Conservation (phyloP, 1,284 basidiomycete species). For the Schizophyllum amplum region DNA sequence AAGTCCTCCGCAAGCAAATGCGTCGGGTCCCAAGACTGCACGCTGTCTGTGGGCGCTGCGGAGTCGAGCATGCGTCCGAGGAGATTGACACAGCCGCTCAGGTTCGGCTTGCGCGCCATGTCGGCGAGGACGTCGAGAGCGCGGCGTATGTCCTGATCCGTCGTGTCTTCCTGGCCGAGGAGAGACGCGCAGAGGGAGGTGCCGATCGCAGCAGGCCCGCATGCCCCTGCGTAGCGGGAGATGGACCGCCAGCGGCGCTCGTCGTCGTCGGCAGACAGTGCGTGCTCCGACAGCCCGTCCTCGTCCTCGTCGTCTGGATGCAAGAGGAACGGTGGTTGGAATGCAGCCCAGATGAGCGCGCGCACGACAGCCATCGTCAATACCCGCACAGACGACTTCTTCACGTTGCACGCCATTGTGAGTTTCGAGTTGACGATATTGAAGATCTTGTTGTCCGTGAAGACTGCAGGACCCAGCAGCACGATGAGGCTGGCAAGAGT, state of each 20-base stretch:
- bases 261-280: conserved; percentile 17
- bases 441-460: conserved; percentile 35
- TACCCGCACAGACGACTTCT: conserved; percentile 51
- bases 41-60: conserved; percentile 16
- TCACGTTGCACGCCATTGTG: conserved; percentile 45
- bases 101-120: conserved; percentile 48
- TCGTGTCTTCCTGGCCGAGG: conserved; percentile 29
- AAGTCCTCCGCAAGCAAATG: conserved; percentile 46
- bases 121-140: conserved; percentile 37
- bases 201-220: conserved; percentile 54
- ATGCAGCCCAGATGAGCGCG: conserved; percentile 52
- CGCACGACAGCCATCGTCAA: conserved; percentile 58
- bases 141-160: conserved; percentile 32
- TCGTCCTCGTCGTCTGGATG: conserved; percentile 27
- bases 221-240: conserved; percentile 39
- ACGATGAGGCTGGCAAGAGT: conserved; percentile 56
- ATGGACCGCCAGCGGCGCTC: conserved; percentile 29
- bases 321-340: conserved; percentile 37
- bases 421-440: conserved; percentile 43
- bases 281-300: conserved; percentile 23
- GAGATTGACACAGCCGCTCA: conserved; percentile 45
- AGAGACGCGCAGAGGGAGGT: conserved; percentile 46
- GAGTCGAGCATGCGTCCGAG: conserved; percentile 40
- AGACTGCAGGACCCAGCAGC: conserved; percentile 48
- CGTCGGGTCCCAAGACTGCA: conserved; percentile 34